Conservation (phyloP, 176 grass and related monocot species). For the Avena atlantica region DNA sequence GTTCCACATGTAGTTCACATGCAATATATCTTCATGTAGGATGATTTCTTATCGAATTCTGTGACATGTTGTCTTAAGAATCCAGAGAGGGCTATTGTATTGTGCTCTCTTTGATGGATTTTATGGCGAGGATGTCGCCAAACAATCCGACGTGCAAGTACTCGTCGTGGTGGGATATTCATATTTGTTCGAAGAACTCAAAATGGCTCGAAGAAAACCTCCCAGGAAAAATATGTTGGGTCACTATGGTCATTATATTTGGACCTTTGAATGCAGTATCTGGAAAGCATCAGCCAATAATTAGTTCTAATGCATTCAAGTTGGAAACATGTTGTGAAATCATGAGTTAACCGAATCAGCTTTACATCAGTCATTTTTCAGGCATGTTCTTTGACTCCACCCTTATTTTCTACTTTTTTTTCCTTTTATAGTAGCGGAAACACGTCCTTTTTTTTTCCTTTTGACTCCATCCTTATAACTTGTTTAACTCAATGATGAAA, state of each 20-base stretch:
- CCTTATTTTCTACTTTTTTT: too few species aligned
- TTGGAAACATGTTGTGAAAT: neutral
- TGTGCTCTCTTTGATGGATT: slow-evolving; percentile 31
- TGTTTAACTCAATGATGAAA: too few species aligned
- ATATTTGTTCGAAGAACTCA: slow-evolving; percentile 84
- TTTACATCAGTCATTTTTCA: too few species aligned
- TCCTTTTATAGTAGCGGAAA: too few species aligned
- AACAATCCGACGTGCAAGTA: slow-evolving; percentile 72
- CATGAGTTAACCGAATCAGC: neutral
- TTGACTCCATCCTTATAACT: too few species aligned
- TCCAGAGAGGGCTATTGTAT: neutral
- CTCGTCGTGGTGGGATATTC: slow-evolving; percentile 97
- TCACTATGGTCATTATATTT: neutral
- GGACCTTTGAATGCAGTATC: neutral
- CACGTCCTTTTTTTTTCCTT: too few species aligned
- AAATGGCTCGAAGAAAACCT: slow-evolving; percentile 98
- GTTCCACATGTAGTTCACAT: slow-evolving; percentile 37
- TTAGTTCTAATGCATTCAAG: slow-evolving; percentile 4
- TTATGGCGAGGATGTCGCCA: slow-evolving; percentile 63
- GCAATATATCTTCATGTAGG: slow-evolving; percentile 14
- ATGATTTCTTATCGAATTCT: slow-evolving; percentile 23
- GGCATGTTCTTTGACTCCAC: too few species aligned
- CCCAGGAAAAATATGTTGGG: slow-evolving; percentile 46
- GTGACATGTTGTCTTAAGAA: neutral
- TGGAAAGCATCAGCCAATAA: neutral